Percentiles rank a stretch among this genome's conserved stretches.
These are phyloP conservation scores for Trichoderma virens DNA, from an alignment of 495 filamentous ascomycete species.

Conservation along the genomic window DNA sequence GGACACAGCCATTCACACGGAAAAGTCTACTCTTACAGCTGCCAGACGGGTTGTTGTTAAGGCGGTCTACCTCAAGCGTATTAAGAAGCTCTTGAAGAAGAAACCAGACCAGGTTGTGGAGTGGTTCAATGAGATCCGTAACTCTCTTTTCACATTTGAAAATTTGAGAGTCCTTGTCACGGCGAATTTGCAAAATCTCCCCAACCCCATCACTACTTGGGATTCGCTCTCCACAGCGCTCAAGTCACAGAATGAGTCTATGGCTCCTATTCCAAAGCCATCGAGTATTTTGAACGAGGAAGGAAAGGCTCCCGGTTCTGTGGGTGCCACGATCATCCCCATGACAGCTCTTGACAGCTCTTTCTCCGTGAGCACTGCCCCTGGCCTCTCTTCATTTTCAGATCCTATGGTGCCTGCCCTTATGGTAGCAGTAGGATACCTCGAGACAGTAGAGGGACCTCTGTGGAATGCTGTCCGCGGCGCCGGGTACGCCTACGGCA, in stretches of 20 bases:
- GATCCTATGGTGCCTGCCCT: constrained; percentile 75
- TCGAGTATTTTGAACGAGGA: constrained; percentile 58
- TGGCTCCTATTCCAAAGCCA: constrained; percentile 37
- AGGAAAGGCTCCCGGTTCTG: constrained; percentile 62
- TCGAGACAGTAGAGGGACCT: constrained; percentile 89
- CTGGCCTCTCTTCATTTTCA: constrained; percentile 64
- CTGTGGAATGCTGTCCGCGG: constrained; percentile 90
- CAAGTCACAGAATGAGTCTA: constrained; percentile 29
- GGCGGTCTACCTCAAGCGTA: constrained; percentile 76
- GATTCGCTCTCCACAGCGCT: constrained; percentile 48
- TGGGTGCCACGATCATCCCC: constrained; percentile 71
- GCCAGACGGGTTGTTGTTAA: constrained; percentile 80
- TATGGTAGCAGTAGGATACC: constrained; percentile 79
- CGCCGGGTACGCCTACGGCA: constrained; percentile 84
- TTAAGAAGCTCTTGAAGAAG: constrained; percentile 65
- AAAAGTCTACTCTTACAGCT: constrained; percentile 61
- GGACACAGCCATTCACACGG: constrained; percentile 70
- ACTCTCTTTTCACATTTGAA: constrained; percentile 63
- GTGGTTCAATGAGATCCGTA: constrained; percentile 68
- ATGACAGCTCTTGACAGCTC: constrained; percentile 93
- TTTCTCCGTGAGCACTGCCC: constrained; percentile 66
- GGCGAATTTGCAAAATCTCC: constrained; percentile 69
- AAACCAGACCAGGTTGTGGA: constrained; percentile 63
- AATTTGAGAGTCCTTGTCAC: constrained; percentile 83
- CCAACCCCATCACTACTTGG: constrained; percentile 78